phyloP scores from a whole-genome alignment of 2,329 filamentous ascomycete genomes.

The Aspergillus tamarii region DNA sequence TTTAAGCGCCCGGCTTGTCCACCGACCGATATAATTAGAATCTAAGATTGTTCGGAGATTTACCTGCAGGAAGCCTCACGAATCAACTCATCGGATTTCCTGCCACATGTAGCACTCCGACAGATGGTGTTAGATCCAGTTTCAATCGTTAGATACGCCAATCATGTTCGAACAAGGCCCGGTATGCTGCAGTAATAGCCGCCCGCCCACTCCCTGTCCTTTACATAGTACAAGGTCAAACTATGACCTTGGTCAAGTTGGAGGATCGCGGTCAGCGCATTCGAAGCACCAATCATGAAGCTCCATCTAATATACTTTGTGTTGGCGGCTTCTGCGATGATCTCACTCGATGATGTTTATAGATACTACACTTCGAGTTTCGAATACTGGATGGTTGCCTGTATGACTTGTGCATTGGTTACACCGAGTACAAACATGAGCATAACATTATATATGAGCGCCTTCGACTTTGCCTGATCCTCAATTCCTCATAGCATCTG shows the following conservation, averaged over 20 bases:
- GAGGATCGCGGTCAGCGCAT: constrained; percentile 27
- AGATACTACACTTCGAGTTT: constrained; percentile 29
- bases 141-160: constrained; percentile 15
- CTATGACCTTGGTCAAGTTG: constrained; percentile 8
- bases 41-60: constrained; percentile 29
- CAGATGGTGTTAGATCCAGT: not conserved
- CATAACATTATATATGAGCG: constrained; percentile 13
- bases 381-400: constrained; percentile 21
- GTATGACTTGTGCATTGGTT: constrained; percentile 27
- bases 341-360: constrained; percentile 31
- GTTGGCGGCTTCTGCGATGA: constrained; percentile 31
- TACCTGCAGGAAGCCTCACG: constrained; percentile 9
- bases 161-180: constrained; percentile 4
- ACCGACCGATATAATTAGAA: constrained; percentile 15
- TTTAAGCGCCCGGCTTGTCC: constrained; percentile 23
- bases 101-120: not conserved
- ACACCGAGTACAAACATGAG: not conserved
- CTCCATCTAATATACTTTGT: constrained; percentile 17
- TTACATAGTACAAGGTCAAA: constrained; percentile 28
- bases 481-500: not conserved
- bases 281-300: constrained; percentile 26
- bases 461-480: not conserved
- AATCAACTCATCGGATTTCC: constrained; percentile 3
- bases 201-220: constrained; percentile 28
- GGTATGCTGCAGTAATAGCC: constrained; percentile 19